Base-by-base conservation (phyloP, 352 stramenopile species). In the Phytophthora pseudosyringae region DNA sequence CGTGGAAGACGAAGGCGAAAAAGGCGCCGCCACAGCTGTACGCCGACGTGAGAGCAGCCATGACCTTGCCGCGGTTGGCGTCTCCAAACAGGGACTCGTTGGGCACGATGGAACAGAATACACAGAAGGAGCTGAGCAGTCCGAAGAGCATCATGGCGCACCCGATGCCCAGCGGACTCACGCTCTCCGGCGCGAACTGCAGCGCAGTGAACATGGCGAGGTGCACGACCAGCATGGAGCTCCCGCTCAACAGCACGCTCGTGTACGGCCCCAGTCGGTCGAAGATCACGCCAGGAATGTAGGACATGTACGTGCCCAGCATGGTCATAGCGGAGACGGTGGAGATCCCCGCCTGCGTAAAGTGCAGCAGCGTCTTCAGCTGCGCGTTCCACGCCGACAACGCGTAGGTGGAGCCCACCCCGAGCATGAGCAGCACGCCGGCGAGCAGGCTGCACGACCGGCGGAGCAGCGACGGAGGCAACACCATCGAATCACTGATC, bases 361-460 rank as follows among this genome's bases (percentile, higher is more conserved):
- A 91, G 32, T 88, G 74, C 45, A 95, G 65, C 39, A 88, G 67
- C 40, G 64, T 79, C 72, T 94, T 94, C 49, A 95, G 84, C 69
- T 95, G 68, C 26, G 81, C 83, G 35, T 95, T 95, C 87, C 87
- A 95, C 7, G 83, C 76, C 3, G 87, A 94, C 25, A 95, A 80
- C 13, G 84, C 83, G 65, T 95, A 93, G 31, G 86, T 79, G 8
- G 83, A 93, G 8, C 87, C 87, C 12, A 94, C 77, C 6, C 83
- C 81, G 21, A 90, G 71, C 79, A 93, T 93, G 31, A 89, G 68
- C 26, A 81, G 52, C 55, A 91, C 47, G 12, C 87, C 87, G 1
- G 83, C 79, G 16, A 82, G 49, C 26, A 95, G 64, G 48, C 83
- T 92, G 59, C 46, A 72, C 1, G 40, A 65, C 26, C 69, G 69